phyloP scores from a whole-genome alignment of 1,284 basidiomycete genomes.

The Ceratobasidium sp. region DNA sequence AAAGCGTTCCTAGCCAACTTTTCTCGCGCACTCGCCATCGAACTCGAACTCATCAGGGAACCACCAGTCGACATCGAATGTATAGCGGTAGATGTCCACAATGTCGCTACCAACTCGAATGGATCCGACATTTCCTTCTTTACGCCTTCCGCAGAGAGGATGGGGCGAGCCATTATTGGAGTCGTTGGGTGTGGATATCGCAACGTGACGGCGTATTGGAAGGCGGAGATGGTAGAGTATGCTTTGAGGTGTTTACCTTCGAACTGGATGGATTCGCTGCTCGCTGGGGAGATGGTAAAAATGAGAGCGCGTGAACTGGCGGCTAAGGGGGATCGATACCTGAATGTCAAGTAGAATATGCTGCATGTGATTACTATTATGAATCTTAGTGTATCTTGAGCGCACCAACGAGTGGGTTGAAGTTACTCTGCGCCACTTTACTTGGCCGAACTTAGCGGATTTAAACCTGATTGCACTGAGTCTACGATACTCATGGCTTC shows the following conservation, averaged over 20 bases:
- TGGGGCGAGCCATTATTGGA: constrained; percentile 21
- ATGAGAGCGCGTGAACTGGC: constrained; percentile 9
- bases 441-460: too few species aligned
- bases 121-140: constrained; percentile 3
- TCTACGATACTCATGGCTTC: too few species aligned
- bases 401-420: too few species aligned
- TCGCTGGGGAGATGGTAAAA: constrained; percentile 2
- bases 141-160: constrained; percentile 10
- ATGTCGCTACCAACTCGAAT: constrained; percentile 28
- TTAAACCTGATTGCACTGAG: too few species aligned
- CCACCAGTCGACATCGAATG: constrained; percentile 7
- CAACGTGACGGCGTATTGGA: constrained; percentile 21
- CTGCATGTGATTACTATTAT: too few species aligned
- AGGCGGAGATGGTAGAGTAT: constrained; percentile 17
- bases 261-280: constrained; percentile 5
- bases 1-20: constrained; percentile 29
- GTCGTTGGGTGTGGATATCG: constrained; percentile 29
- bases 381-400: too few species aligned
- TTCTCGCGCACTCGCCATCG: constrained; percentile 13
- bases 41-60: constrained; percentile 9
- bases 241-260: not conserved
- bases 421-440: too few species aligned
- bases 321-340: not conserved
- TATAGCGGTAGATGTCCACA: constrained; percentile 15
- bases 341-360: too few species aligned